These are phyloP conservation scores for Phylloporus sp. DNA, from an alignment of 1,284 basidiomycete species.

Conservation along the genomic window DNA sequence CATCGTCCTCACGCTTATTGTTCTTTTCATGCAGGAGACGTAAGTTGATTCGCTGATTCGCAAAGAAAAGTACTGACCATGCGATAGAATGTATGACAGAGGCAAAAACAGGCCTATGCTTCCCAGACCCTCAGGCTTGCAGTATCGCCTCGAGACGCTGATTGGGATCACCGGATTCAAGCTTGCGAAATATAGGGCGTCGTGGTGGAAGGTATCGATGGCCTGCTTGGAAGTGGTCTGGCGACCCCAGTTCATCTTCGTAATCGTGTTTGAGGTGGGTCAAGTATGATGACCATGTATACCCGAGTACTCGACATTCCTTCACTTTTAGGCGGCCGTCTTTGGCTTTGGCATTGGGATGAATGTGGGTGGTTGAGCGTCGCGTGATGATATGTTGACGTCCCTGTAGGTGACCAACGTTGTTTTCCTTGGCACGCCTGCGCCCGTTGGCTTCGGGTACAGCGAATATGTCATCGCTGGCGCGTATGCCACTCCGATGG, in stretches of 20 bases:
- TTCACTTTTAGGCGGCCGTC: constrained; percentile 47
- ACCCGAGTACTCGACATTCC: not conserved
- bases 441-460: constrained; percentile 63
- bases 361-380: constrained; percentile 51
- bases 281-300: not conserved
- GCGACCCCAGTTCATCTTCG: constrained; percentile 63
- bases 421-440: constrained; percentile 65
- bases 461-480: constrained; percentile 56
- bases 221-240: constrained; percentile 60
- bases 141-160: constrained; percentile 63
- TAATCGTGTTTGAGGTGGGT: constrained; percentile 62
- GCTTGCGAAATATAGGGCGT: constrained; percentile 63
- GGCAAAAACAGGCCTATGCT: constrained; percentile 55
- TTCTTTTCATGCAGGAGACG: constrained; percentile 69
- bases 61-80: constrained; percentile 8
- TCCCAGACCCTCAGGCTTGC: constrained; percentile 48
- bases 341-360: constrained; percentile 77
- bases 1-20: constrained; percentile 60
- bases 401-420: constrained; percentile 66
- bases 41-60: constrained; percentile 33
- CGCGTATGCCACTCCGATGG: constrained; percentile 67
- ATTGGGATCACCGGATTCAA: constrained; percentile 66
- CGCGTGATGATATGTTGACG: not conserved
- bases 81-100: constrained; percentile 67
- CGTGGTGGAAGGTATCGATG: constrained; percentile 53